Base-by-base conservation (phyloP, 306 rosid genomes). In the Pueraria montana region DNA sequence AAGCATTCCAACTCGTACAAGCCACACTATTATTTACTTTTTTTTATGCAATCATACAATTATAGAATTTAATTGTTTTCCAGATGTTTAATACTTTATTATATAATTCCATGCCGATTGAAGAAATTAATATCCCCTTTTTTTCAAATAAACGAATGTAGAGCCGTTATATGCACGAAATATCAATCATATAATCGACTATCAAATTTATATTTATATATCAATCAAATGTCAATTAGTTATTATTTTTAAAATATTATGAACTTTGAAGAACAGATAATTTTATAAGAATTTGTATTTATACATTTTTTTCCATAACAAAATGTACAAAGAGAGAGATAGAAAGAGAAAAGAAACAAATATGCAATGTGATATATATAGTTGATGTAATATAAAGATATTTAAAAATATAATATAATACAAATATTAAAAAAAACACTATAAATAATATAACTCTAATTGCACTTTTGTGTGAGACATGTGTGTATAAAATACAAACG, bases 1-100 rank as follows among this genome's bases (percentile, higher is more conserved):
- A 72, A 66, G 81, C 83, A 76, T 65, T 79, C 78, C 79, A 79
- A 85, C 80, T 81, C 49, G 48, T 80, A 80, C 76, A 76, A 58
- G 65, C 85, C 61, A 68, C 84, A 80, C 68, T 21, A 27, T 36
- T n/a, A 17, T 68, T 68, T 6, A 43, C 58, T 26, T 34, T 72
- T 59, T 63, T 82, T 24, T 3, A 52, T 52, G 46, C 56, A 43
- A 65, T 43, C 49, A 84, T 78, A 26, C 71, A 65, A 6, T 49
- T 71, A 61, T 38, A 36, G 14, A 69, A 32, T 45, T 75, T 53
- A 34, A 21, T 50, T 49, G 14, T 56, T 79, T 67, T 67, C 42
- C 76, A 53, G 58, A 55, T 21, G 68, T 30, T 32, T 49, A 30
- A 26, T 12, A 30, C 64, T 78, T 32, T 64, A 32, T 20, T 49